phyloP scores from a whole-genome alignment of 1,284 basidiomycete genomes.

The Malassezia japonica region DNA sequence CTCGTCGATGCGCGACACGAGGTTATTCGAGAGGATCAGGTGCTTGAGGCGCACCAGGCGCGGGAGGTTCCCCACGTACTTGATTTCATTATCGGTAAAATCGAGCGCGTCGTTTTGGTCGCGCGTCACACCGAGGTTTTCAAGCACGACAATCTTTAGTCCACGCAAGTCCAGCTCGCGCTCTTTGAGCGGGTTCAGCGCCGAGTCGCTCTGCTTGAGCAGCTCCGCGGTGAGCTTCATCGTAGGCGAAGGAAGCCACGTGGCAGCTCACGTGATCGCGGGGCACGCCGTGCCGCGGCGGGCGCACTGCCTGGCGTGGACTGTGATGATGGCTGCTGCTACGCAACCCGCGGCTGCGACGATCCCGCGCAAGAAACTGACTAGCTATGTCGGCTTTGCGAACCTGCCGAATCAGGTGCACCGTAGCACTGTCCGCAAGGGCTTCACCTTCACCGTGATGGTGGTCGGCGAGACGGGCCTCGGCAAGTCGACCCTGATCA shows the following conservation, averaged over 20 bases:
- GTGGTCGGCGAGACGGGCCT: constrained; percentile 47
- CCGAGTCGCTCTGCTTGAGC: constrained; percentile 64
- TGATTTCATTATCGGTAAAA: constrained; percentile 89
- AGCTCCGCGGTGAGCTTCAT: constrained; percentile 93
- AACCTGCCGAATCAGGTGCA: constrained; percentile 48
- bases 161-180: constrained; percentile 60
- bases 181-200: constrained; percentile 82
- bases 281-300: background rate
- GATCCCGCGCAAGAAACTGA: constrained; percentile 36
- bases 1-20: constrained; percentile 69
- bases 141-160: constrained; percentile 92
- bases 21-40: constrained; percentile 76
- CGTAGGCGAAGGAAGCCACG: constrained; percentile 5
- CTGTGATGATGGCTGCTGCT: constrained; percentile 1
- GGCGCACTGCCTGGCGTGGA: background rate
- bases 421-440: constrained; percentile 40
- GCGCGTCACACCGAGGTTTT: constrained; percentile 97
- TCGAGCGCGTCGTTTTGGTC: constrained; percentile 91
- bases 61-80: constrained; percentile 74
- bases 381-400: constrained; percentile 46
- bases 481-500: constrained; percentile 47
- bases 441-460: constrained; percentile 46
- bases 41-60: constrained; percentile 68
- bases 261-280: constrained; percentile 11
- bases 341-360: constrained; percentile 2